phyloP scores from a whole-genome alignment of 2,329 filamentous ascomycete genomes.

The Paecilomyces formosus region DNA sequence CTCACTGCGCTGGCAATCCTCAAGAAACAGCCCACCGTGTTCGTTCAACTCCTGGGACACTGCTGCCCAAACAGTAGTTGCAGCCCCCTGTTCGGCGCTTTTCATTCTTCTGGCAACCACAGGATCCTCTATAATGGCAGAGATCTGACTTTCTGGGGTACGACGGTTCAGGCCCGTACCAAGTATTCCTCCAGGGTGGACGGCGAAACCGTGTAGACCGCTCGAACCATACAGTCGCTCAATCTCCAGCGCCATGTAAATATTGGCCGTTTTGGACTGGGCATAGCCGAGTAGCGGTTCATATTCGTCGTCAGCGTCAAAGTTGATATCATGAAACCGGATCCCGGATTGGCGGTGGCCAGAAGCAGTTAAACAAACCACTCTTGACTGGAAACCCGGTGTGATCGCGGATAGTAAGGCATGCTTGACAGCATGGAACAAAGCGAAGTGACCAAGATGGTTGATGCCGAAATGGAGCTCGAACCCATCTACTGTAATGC shows the following conservation, averaged over 20 bases:
- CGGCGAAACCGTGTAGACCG: constrained; percentile 30
- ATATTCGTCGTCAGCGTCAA: constrained; percentile 15
- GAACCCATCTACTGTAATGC: constrained; percentile 21
- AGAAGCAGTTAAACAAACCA: constrained; percentile 39
- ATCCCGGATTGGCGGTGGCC: constrained; percentile 30
- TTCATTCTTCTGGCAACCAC: constrained; percentile 15
- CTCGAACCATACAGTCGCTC: constrained; percentile 39
- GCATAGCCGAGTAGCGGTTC: constrained; percentile 34
- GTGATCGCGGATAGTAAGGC: constrained; percentile 14
- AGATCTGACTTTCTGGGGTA: constrained; percentile 15
- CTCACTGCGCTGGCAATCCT: no score
- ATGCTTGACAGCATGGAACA: constrained; percentile 20
- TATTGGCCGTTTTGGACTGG: constrained; percentile 44
- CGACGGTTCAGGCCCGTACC: constrained; percentile 25
- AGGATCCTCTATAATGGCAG: not conserved
- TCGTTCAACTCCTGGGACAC: constrained; percentile 19
- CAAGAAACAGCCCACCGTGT: no score
- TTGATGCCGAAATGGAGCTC: constrained; percentile 30
- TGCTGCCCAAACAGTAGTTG: constrained; percentile 27
- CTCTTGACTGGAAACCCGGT: constrained; percentile 35
- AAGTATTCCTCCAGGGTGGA: constrained; percentile 28
- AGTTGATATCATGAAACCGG: constrained; percentile 14
- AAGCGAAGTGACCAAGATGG: constrained; percentile 24
- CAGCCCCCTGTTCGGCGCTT: constrained; percentile 26
- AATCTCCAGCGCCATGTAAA: constrained; percentile 44